A percentile compares a stretch with the other conserved stretches of the same genome.
These are phyloP conservation scores for Pythium monospermum DNA, from an alignment of 352 stramenopile species.

Conservation along the genomic window DNA sequence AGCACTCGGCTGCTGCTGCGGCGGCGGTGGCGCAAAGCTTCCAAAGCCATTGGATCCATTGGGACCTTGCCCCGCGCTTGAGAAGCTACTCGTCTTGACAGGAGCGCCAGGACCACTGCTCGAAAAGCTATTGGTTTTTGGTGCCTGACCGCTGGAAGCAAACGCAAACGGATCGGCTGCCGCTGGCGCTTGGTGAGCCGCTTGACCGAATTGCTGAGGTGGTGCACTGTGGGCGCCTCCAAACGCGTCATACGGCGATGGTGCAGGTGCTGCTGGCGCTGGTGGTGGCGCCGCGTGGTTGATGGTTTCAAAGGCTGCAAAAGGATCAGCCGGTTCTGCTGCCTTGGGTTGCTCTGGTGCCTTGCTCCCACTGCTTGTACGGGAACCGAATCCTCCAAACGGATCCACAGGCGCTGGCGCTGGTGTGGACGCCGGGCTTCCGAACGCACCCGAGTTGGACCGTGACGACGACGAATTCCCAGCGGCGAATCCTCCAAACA, in stretches of 20 bases:
- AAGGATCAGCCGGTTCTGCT: constrained; percentile 12
- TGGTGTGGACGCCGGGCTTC: constrained; percentile 1
- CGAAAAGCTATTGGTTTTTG: constrained; percentile 28
- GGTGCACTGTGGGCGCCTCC: background rate
- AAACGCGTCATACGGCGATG: constrained; percentile 19
- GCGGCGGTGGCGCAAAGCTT: constrained; percentile 6
- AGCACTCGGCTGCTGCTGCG: background rate
- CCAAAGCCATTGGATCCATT: constrained; percentile 13
- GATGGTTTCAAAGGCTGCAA: constrained; percentile 54
- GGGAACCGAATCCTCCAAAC: constrained; percentile 29
- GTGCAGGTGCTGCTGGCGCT: background rate
- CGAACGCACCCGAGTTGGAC: constrained; percentile 16
- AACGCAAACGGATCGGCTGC: constrained; percentile 48
- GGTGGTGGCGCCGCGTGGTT: constrained; percentile 7
- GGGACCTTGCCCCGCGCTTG: too few relatives aligned
- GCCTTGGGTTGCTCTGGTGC: constrained; percentile 11
- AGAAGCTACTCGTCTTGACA: constrained; percentile 14
- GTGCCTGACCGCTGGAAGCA: constrained; percentile 16
- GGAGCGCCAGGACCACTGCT: constrained; percentile 15
- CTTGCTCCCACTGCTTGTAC: constrained; percentile 17
- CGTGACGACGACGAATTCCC: constrained; percentile 13
- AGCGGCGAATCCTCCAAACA: constrained; percentile 8
- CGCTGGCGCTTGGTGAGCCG: background rate
- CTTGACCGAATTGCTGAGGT: background rate
- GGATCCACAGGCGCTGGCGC: constrained; percentile 27